These are phyloP conservation scores for Acacia acuminata DNA, from an alignment of 306 rosid genomes.

Conservation along the genomic window DNA sequence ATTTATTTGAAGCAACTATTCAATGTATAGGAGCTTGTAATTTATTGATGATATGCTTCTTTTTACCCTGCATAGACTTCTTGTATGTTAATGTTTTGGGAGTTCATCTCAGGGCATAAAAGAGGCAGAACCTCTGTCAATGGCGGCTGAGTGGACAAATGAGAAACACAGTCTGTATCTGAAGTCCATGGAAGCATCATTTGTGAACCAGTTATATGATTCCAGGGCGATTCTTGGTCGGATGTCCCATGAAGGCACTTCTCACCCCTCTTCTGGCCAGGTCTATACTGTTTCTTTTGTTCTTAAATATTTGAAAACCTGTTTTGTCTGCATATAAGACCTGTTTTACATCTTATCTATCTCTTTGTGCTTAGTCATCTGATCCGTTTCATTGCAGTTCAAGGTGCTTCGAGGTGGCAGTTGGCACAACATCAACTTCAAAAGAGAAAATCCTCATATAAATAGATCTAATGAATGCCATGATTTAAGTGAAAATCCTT, in stretches of 20 bases:
- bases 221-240: slow-evolving; percentile 36
- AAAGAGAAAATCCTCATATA: slow-evolving; percentile 27
- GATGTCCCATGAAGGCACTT: not conserved
- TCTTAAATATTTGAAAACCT: not conserved
- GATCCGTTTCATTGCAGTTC: slow-evolving; percentile 38
- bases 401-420: slow-evolving; percentile 51
- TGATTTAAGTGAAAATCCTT: slow-evolving; percentile 42
- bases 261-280: slow-evolving; percentile 44
- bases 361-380: not conserved
- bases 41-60: not conserved
- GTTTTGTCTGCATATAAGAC: not conserved
- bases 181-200: slow-evolving; percentile 64
- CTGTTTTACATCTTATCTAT: not conserved
- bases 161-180: slow-evolving; percentile 63
- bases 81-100: not conserved
- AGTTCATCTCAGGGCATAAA: slow-evolving; percentile 30
- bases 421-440: slow-evolving; percentile 47
- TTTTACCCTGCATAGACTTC: not conserved
- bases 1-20: not conserved
- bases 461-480: slow-evolving; percentile 25
- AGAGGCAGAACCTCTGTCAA: slow-evolving; percentile 37
- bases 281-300: slow-evolving; percentile 28
- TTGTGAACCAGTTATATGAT: slow-evolving; percentile 48
- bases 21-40: not conserved
- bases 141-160: slow-evolving; percentile 61